Evolutionary conservation across 805 yeast genomes (phyloP), one percentile per base, ranked within the genome.

Genomic region (Suhomyces xylopsoci): DNA sequence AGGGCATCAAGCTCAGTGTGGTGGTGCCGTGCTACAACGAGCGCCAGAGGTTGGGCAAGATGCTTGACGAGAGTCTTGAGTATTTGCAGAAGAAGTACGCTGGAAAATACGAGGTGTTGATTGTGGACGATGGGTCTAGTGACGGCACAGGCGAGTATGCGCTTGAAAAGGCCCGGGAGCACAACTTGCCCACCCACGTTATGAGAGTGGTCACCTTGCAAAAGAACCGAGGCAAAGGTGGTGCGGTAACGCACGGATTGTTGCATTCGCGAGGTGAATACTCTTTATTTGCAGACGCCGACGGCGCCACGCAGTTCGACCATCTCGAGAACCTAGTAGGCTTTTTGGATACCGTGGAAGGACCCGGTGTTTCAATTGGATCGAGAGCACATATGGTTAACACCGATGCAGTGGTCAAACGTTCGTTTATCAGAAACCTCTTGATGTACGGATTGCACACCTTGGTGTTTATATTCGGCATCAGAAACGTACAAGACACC

Each of bases 11-110:
- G 30, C 61, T 93, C 43, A 83, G 94, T 24, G 85, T 94, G 24
- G 91, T 94, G 6, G 82, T 94, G 5, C 99, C 99, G n/a, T 90
- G 97, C 66, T 94, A 81, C 64, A 94, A 94, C 64, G 99, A 94
- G 68, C 84, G 87, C 1, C 67, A 74, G 12, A 78, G 99, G 50
- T 78, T 94, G 55, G 79, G 81, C 30, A 65, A 70, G 40, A 89
- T 90, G 94, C 70, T 90, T 40, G 82, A 80, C 49, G 97, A 90
- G 51, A 76, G 89, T 1, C 75, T 88, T 30, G 79, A 66, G 3
- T 82, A 79, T 58, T 71, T 93, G 55, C 64, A 76, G 38, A 28
- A 52, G 5, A 59, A 70, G 6, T 70, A 73, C 55, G 50, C 56
- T 3, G 57, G 65, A 1, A 62, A 68, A 45, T 90, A 82, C 78